Evolutionary conservation across 495 filamentous ascomycete genomes (phyloP), one percentile per base, ranked within the genome.

Genomic region (Hypoxylon crocopeplum): DNA sequence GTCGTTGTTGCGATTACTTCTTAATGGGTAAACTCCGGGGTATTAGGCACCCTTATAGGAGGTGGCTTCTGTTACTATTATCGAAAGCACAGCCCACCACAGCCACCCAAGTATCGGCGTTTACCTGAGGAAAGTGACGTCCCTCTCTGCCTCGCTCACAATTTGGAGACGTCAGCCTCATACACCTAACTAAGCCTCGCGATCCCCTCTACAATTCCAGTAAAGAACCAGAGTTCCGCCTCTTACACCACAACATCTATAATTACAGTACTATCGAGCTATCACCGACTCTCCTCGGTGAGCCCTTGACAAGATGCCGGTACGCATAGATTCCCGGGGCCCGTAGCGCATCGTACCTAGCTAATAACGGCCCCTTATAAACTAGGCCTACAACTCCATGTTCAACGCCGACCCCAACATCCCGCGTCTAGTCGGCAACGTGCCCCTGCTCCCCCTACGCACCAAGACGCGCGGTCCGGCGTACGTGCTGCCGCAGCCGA

Each of bases 401-500:
- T 96, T 96, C 85, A 88, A 95, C 72, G 81, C 86, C 64, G 90
- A 93, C 72, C 84, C 73, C 64, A 70, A 67, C 66, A 66, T 69
- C 45, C 72, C 68, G 1, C 71, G 72, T 41, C 64, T 76, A 17
- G 67, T 84, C 84, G 93, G 93, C 65, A 97, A 96, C 82, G 91
- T 98, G 75, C 91, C 94, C 30, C 87, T 98, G 66, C 86, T 97
- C 57, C 92, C 93, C 2, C 87, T 98, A 32, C 94, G 94, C 64
- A 97, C 93, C 60, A 86, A 86, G 70, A 91, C 91, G 59, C 91
- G 93, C 38, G 94, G 94, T 11, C 94, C 94, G 37, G 93, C 92
- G 64, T 92, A 92, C 75, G 86, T 88, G 19, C 86, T 98, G 11
- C 81, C 83, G 1, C 65, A 72, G 54, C 70, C 76, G 41, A 73